These are phyloP conservation scores for Auriscalpium vulgare DNA, from an alignment of 768 basidiomycete genomes.

Conservation along the genomic window DNA sequence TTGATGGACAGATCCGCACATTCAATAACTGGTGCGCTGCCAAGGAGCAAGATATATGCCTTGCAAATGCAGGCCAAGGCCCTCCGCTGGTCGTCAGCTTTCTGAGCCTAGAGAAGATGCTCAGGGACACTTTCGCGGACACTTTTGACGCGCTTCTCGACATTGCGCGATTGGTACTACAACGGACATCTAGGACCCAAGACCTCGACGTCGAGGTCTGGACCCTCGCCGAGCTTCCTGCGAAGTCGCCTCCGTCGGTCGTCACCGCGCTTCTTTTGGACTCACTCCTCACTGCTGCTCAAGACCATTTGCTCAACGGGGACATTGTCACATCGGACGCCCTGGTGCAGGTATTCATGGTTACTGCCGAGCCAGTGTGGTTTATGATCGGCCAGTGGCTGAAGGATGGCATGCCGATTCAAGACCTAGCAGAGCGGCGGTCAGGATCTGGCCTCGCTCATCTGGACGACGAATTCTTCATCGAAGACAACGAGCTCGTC, in stretches of 20 bases:
- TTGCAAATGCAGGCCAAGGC: slow-evolving; percentile 43
- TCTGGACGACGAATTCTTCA: slow-evolving; percentile 74
- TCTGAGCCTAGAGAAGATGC: slow-evolving; percentile 51
- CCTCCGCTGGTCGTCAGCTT: slow-evolving; percentile 51
- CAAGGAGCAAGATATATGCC: slow-evolving; percentile 59
- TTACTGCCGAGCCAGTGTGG: slow-evolving; percentile 68
- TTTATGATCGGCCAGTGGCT: slow-evolving; percentile 65
- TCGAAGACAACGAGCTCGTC: slow-evolving; percentile 57
- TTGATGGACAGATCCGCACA: slow-evolving; percentile 47
- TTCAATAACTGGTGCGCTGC: slow-evolving; percentile 68
- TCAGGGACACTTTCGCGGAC: slow-evolving; percentile 48
- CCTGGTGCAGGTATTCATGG: slow-evolving; percentile 55
- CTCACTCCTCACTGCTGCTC: slow-evolving; percentile 45
- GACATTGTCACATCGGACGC: slow-evolving; percentile 46
- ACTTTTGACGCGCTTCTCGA: slow-evolving; percentile 50
- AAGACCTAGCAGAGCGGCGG: slow-evolving; percentile 11
- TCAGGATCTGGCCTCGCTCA: slow-evolving; percentile 7
- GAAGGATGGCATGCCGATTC: slow-evolving; percentile 57
- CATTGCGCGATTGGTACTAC: slow-evolving; percentile 32
- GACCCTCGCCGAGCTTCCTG: slow-evolving; percentile 33
- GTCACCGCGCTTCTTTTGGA: slow-evolving; percentile 57
- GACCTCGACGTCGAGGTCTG: slow-evolving; percentile 28
- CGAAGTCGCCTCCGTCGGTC: slow-evolving; percentile 38
- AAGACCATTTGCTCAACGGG: slow-evolving; percentile 51
- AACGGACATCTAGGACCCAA: slow-evolving; percentile 17